Evolutionary conservation across 2,329 filamentous ascomycete genomes (phyloP).

Genomic region (Neurospora crassa): DNA sequence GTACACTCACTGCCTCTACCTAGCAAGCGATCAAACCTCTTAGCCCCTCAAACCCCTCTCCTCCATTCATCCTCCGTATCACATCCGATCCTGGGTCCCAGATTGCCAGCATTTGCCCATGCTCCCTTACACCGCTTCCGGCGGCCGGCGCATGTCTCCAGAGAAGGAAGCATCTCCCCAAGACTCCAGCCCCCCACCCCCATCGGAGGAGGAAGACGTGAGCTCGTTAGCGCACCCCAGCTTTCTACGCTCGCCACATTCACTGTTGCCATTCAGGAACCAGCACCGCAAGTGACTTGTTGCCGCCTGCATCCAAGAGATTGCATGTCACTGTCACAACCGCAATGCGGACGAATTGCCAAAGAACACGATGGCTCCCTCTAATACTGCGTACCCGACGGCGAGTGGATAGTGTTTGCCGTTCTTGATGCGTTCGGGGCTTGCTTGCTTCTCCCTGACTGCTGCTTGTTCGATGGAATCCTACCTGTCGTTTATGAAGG

Average conservation of each 20-base stretch:
- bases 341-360: slow-evolving; percentile 2
- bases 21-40: not conserved
- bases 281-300: not conserved
- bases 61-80: not conserved
- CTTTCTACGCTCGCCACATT: not conserved
- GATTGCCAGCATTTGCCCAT: not conserved
- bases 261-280: not conserved
- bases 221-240: not conserved
- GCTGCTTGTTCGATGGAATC: not conserved
- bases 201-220: not conserved
- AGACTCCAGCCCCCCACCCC: not conserved
- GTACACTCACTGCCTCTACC: not conserved
- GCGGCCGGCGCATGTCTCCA: not conserved
- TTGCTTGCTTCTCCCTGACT: not conserved
- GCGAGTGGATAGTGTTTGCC: not conserved
- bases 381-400: not conserved
- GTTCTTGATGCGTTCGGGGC: not conserved
- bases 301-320: not conserved
- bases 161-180: not conserved
- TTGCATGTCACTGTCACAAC: not conserved
- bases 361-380: slow-evolving; percentile 4
- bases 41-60: not conserved
- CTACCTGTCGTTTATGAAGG: not conserved
- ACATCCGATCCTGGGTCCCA: not conserved
- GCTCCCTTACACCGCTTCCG: not conserved